phyloP scores from a whole-genome alignment of 2,329 filamentous ascomycete species.

The Onygenales sp. region DNA sequence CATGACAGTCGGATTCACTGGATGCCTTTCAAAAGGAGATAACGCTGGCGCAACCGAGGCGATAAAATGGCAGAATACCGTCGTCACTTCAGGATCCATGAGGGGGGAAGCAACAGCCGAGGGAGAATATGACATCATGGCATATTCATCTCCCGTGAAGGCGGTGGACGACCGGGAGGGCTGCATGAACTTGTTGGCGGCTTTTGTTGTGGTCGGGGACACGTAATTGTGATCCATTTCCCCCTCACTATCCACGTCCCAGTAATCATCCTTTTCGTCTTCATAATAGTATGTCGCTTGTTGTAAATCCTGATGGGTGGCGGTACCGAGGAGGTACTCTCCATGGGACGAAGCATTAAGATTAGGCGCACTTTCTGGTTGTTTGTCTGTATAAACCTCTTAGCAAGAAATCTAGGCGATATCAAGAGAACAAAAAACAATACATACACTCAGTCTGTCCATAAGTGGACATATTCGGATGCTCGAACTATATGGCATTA shows the following conservation, averaged over 20 bases:
- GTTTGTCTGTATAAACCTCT: not conserved
- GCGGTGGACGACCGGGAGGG: slow-evolving; percentile 41
- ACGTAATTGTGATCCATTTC: slow-evolving; percentile 37
- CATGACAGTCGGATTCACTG: slow-evolving; percentile 60
- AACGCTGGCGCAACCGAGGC: slow-evolving; percentile 78
- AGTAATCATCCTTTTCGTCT: slow-evolving; percentile 52
- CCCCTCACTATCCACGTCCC: slow-evolving; percentile 53
- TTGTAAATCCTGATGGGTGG: not conserved
- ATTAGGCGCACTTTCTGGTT: not conserved
- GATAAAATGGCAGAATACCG: slow-evolving; percentile 86
- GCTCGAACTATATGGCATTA: not conserved
- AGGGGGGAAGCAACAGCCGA: slow-evolving; percentile 61
- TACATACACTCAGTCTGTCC: not conserved
- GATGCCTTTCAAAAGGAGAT: slow-evolving; percentile 78
- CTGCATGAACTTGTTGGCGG: slow-evolving; percentile 37
- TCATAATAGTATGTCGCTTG: slow-evolving; percentile 30
- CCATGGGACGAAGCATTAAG: not conserved
- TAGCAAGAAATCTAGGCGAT: not conserved
- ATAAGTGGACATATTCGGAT: not conserved
- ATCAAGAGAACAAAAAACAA: not conserved
- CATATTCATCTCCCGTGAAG: slow-evolving; percentile 37
- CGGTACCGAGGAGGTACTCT: not conserved
- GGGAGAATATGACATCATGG: slow-evolving; percentile 57
- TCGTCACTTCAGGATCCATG: slow-evolving; percentile 67
- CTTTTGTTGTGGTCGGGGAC: slow-evolving; percentile 24